Base-by-base conservation (phyloP, 768 basidiomycete genomes). In the Mrakia gelida region DNA sequence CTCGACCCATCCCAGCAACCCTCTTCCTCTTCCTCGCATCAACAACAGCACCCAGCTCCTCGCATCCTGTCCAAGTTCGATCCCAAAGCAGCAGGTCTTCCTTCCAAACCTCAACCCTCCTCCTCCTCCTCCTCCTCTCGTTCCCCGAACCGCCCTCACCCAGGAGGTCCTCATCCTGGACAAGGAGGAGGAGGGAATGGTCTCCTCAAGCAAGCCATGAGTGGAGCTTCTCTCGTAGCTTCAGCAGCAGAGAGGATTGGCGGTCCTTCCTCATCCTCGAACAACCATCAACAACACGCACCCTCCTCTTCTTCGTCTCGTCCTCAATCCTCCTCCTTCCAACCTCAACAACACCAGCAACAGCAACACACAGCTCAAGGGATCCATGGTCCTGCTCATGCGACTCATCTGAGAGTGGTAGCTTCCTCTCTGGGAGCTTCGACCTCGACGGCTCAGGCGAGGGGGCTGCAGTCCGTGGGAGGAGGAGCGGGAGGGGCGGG, bases 301-400 rank as follows among this genome's bases (percentile, higher is more conserved):
- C 45, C 45, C 45, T 45, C 45, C 45, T 45, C 45, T 10, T 45
- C 38, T 38, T 38, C 45, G 2, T 21, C 49, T 32, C 63, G 63
- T 21, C 63, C 63, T 38, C 63, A 65, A 30, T 65, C 63, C n/a
- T 65, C 63, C 10, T 32, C n/a, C 63, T 65, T 65, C 63, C 63
- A 65, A 15, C 59, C 26, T 28, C 59, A 59, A 32, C 30, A 32
- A 5, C 63, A 65, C 11, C 63, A 15, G 7, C 34, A 32, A 16
- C 63, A 65, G 30, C 81, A 82, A 63, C 84, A 85, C 75, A 81
- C 83, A 0, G 84, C 84, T 45, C 84, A 85, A 78, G 84, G 84
- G 0, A 59, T 84, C 45, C 84, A 84, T 75, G 84, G 84, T n/a
- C 84, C 84, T 0, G 84, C 83, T 5, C 84, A 85, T 78, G 81